Base-by-base conservation (phyloP, 176 grass and related monocot species). In the Paspalum notatum region DNA sequence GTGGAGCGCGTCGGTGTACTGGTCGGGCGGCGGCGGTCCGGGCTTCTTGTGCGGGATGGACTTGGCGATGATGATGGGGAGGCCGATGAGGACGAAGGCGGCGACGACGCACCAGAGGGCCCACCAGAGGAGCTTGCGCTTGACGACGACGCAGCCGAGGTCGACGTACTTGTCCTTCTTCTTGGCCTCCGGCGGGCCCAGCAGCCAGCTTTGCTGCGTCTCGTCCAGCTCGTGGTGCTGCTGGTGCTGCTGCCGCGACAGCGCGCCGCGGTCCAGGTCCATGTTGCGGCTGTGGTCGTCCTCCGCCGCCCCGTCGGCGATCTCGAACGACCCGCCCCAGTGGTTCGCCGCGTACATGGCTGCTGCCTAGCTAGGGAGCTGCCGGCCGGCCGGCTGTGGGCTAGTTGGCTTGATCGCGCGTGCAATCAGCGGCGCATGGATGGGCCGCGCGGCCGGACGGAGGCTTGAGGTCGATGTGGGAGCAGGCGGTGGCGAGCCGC, bases 91-190 rank as follows among this genome's bases (percentile, higher is more conserved):
- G 74, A 95, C 24, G 87, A 93, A 99, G 42, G 96, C 86, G 60
- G 41, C 79, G 53, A 93, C 26, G 61, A 88, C 7, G 50, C 32
- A 38, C 90, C 91, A 91, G n/a, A 95, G n/a, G 5, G 57, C 15
- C 88, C 88, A 99, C 90, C 89, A 93, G 25, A 99, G 66, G 5
- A 95, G 5, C 88, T 93, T 93, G 71, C 84, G 85, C 88, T 99
- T 95, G 55, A 83, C 80, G 79, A 99, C 89, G 43, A 95, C 22
- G 85, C 92, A 99, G 9, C 92, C 92, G 24, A 99, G 81, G 87
- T 99, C 92, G 58, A 95, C 82, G 86, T 99, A 93, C 84, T 76
- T 91, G 85, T 99, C 90, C 90, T 99, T 99, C 92, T 93, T 98
- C 88, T 95, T 95, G 76, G 58, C 73, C 67, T 95, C 90, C 77